Evolutionary conservation across 2,329 filamentous ascomycete species (phyloP).

Genomic region (Mariannaea sp.): DNA sequence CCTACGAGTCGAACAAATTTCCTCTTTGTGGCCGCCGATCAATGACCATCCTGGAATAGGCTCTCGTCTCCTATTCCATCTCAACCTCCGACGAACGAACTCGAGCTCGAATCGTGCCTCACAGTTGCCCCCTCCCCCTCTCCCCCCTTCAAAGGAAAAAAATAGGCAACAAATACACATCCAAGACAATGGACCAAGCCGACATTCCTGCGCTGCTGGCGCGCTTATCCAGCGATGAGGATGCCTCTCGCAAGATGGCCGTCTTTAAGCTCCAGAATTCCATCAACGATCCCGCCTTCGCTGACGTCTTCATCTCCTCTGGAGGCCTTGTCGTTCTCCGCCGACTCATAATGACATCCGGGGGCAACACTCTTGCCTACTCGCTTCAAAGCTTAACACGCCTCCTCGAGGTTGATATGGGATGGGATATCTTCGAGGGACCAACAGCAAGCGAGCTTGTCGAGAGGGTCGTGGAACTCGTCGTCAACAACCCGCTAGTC

Average conservation of each 20-base stretch:
- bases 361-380: constrained; percentile 94
- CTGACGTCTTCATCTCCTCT: constrained; percentile 91
- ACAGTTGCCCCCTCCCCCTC: neutral
- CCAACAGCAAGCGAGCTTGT: constrained; percentile 67
- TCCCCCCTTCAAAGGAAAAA: constrained; percentile 16
- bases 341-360: constrained; percentile 80
- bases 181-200: constrained; percentile 62
- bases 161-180: neutral
- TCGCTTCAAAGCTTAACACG: constrained; percentile 86
- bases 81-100: neutral
- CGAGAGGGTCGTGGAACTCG: constrained; percentile 82
- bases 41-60: constrained; percentile 6
- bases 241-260: constrained; percentile 96
- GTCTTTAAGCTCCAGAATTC: constrained; percentile 96
- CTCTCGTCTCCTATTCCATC: neutral
- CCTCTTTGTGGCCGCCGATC: neutral
- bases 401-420: constrained; percentile 93
- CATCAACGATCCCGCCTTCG: constrained; percentile 95
- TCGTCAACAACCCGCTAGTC: constrained; percentile 93
- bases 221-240: constrained; percentile 72
- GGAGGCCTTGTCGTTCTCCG: constrained; percentile 83
- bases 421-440: constrained; percentile 85
- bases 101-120: neutral
- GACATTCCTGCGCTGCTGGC: constrained; percentile 68
- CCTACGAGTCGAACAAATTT: neutral